These are phyloP conservation scores for Sisymbrium altissimum DNA, from an alignment of 345 rosid species.

Conservation along the genomic window DNA sequence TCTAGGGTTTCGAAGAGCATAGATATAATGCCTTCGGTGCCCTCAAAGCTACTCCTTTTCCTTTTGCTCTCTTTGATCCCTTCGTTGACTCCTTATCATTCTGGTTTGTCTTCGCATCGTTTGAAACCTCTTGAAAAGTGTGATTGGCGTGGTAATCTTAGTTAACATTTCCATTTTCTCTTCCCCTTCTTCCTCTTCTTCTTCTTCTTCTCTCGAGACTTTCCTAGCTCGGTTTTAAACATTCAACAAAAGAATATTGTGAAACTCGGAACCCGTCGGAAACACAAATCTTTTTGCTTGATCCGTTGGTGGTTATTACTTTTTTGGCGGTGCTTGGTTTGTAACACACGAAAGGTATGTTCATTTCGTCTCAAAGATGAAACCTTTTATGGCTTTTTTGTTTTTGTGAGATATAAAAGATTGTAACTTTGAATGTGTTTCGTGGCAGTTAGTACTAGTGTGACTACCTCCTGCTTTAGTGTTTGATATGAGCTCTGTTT, in stretches of 20 bases:
- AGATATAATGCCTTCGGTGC: conserved; percentile 79
- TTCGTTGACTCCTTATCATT: conserved; percentile 52
- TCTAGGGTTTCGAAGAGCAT: conserved; percentile 78
- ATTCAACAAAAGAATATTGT: neutral
- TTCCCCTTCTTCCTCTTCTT: neutral
- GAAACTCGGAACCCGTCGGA: neutral
- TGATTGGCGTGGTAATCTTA: conserved; percentile 97
- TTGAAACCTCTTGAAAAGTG: conserved; percentile 79
- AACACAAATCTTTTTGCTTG: neutral
- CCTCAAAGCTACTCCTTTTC: conserved; percentile 41
- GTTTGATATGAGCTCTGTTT: conserved; percentile 38
- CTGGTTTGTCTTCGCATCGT: conserved; percentile 71
- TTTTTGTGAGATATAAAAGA: neutral
- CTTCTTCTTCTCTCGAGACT: neutral
- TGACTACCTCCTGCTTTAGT: conserved; percentile 9
- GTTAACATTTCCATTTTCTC: conserved; percentile 46
- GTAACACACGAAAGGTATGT: conserved; percentile 16
- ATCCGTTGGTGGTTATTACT: neutral
- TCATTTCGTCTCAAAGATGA: neutral
- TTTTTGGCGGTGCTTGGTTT: neutral
- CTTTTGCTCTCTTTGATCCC: conserved; percentile 43
- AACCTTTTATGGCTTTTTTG: neutral
- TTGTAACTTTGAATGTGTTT: neutral
- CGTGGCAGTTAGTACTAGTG: conserved; percentile 22
- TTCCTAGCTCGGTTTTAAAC: neutral